phyloP scores from a whole-genome alignment of 257 asterid genomes.

The Primulina tabacum region DNA sequence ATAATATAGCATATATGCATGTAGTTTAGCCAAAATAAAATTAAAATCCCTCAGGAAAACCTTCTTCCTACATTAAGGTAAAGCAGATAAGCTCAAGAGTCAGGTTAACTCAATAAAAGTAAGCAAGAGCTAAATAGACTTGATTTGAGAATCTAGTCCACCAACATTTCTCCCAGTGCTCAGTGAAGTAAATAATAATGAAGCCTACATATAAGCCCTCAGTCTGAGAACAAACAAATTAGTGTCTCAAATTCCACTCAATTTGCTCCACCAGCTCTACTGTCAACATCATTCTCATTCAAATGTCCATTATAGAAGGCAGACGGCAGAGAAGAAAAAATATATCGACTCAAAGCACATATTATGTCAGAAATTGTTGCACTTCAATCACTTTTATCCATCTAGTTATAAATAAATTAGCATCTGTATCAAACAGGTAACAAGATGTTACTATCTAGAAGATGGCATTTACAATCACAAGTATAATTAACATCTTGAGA shows the following conservation, averaged over 20 bases:
- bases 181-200: background rate
- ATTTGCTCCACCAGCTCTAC: background rate
- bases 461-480: background rate
- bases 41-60: conserved; percentile 12
- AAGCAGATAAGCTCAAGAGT: background rate
- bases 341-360: background rate
- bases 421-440: conserved; percentile 1
- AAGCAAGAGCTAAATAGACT: conserved; percentile 2
- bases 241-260: conserved; percentile 9
- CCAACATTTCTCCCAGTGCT: background rate
- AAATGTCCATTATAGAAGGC: background rate
- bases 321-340: background rate
- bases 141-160: background rate
- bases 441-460: background rate
- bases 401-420: background rate
- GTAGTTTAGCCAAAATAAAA: conserved; percentile 14
- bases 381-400: background rate
- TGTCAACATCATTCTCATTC: background rate
- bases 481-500: conserved; percentile 4
- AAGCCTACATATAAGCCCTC: background rate
- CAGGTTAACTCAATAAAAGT: background rate
- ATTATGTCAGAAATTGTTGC: background rate
- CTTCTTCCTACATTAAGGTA: background rate
- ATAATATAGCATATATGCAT: conserved; percentile 15
- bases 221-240: background rate